A percentile compares a stretch with the other conserved stretches of the same genome.
These are phyloP conservation scores for Calonectria pauciramosa DNA, from an alignment of 2,329 filamentous ascomycete genomes.

Conservation along the genomic window DNA sequence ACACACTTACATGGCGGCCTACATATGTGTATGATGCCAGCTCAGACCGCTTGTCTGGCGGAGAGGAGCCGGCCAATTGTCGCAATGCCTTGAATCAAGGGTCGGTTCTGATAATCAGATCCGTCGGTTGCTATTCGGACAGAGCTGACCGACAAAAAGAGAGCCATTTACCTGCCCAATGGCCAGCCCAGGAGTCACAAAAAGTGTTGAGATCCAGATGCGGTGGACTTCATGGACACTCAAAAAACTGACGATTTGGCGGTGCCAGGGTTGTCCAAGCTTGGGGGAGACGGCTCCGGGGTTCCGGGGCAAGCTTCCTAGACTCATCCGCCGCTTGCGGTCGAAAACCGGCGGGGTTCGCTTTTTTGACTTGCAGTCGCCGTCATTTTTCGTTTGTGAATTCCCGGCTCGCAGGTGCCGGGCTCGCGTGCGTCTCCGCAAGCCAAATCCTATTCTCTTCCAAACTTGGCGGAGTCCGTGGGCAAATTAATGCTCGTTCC, in stretches of 20 bases:
- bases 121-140: slow-evolving; percentile 19
- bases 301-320: background rate
- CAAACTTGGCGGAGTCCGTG: background rate
- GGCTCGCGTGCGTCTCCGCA: slow-evolving; percentile 2
- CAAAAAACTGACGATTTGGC: slow-evolving; percentile 6
- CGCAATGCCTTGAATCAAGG: background rate
- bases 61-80: slow-evolving; percentile 21
- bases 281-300: background rate
- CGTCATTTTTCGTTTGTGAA: background rate
- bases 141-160: slow-evolving; percentile 5
- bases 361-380: background rate
- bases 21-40: slow-evolving; percentile 45
- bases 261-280: background rate
- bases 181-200: background rate
- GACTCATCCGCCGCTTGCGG: background rate
- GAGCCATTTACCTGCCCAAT: slow-evolving; percentile 7
- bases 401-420: background rate
- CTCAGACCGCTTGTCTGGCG: slow-evolving; percentile 44
- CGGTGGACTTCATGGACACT: background rate
- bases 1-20: slow-evolving; percentile 38
- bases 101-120: slow-evolving; percentile 10
- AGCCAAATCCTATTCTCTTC: background rate
- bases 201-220: slow-evolving; percentile 26
- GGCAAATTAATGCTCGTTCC: background rate
- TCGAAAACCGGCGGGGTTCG: slow-evolving; percentile 18